Evolutionary conservation across 352 stramenopile genomes (phyloP).

Genomic region (Phytophthora ramorum): DNA sequence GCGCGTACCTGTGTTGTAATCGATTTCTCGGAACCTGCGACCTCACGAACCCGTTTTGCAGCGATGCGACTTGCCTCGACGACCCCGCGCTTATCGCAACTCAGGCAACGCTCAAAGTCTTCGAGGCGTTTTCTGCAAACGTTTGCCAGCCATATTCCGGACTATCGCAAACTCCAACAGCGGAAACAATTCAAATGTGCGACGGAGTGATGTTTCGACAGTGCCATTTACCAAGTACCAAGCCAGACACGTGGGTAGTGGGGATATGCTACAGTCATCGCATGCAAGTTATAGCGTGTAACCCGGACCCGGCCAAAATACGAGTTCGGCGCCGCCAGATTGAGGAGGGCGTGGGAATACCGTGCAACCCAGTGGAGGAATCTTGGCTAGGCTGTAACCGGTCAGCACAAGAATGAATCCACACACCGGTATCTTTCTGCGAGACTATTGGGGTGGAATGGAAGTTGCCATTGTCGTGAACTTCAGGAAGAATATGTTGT

Average conservation of each 20-base stretch:
- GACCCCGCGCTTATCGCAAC: conserved; percentile 11
- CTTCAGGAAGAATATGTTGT: too few species aligned
- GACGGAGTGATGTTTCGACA: conserved; percentile 39
- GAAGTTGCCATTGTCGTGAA: too few species aligned
- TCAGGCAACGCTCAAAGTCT: conserved; percentile 19
- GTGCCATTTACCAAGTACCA: conserved; percentile 22
- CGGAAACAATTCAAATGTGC: conserved; percentile 37
- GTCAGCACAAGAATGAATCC: too few species aligned
- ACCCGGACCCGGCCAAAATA: conserved; percentile 37
- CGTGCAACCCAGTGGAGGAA: conserved; percentile 37
- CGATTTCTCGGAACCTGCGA: conserved; percentile 40
- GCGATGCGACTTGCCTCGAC: conserved; percentile 17
- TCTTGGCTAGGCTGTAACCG: conserved; percentile 39
- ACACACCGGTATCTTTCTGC: background rate
- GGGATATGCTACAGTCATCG: conserved; percentile 50
- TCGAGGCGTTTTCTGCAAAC: conserved; percentile 9
- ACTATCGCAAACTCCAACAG: conserved; percentile 31
- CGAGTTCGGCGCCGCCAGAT: conserved; percentile 38
- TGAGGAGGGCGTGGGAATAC: conserved; percentile 14
- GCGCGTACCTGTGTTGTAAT: conserved; percentile 43
- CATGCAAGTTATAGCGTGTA: conserved; percentile 45
- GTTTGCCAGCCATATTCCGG: conserved; percentile 33
- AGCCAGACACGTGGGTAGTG: conserved; percentile 12
- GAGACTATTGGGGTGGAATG: too few species aligned
- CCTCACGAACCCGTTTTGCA: conserved; percentile 31